Base-by-base conservation (phyloP, 768 basidiomycete species). In the Filobasidium wieringae region DNA sequence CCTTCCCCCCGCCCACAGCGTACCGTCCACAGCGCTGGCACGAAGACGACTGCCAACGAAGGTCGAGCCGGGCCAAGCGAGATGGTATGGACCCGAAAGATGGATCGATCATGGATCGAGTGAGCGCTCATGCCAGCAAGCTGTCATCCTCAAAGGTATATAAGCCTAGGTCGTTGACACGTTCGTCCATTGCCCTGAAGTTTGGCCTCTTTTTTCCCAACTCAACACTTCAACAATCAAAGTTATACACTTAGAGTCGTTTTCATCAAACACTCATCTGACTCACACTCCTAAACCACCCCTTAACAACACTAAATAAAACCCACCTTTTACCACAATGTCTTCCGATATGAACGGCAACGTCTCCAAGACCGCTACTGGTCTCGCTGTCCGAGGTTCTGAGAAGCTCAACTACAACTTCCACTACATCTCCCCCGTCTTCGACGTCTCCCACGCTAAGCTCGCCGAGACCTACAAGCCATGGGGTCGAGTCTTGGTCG, bases 341-440 rank as follows among this genome's bases (percentile, higher is more conserved):
- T 36, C 56, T 57, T 71, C 69, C 51, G 70, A 73, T 59, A 66
- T 73, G 60, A 68, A 64, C 31, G 72, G 70, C 59, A 68, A 63
- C 51, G 68, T 72, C 27, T 36, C 56, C 55, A 66, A 68, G 55
- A 61, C 63, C 47, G 33, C 63, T 49, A 59, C 62, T 30, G 69
- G 68, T 24, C 63, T 72, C 64, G 51, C 41, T 34, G 71, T 72
- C 33, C 58, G 66, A 37, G 71, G 72, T 24, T 63, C 64, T 55
- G 71, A 74, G 57, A 67, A 67, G 22, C 68, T 74, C 64, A 67
- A 74, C 57, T 72, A 72, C 65, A 55, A 67, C 59, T 72, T 72
- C 60, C 69, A 71, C 58, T 71, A 70, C 63, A 61, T 62, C 55
- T 65, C 69, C 29, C 66, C 68, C 45, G 70, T 74, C 63, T 74